phyloP scores from a whole-genome alignment of 768 basidiomycete species.

The Gymnopilus dilepis region DNA sequence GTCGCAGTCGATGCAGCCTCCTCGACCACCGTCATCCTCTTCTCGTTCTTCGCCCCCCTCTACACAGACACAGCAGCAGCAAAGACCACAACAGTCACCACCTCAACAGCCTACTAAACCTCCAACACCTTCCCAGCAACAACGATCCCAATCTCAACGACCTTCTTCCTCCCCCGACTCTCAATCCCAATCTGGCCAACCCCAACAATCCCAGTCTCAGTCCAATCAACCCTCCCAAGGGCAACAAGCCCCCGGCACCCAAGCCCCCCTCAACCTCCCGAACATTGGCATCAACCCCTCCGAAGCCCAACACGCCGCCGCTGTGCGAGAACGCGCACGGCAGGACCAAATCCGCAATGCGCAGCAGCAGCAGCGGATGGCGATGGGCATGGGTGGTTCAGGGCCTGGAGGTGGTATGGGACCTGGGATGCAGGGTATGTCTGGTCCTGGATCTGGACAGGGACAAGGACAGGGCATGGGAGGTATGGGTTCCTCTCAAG shows the following conservation, averaged over 20 bases:
- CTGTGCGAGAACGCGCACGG: conserved; percentile 37
- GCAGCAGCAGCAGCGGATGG: conserved; percentile 32
- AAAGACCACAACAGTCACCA: not conserved
- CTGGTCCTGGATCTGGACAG: not conserved
- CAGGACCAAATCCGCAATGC: conserved; percentile 42
- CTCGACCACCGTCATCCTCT: conserved; percentile 27
- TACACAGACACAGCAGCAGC: conserved; percentile 14
- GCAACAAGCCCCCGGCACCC: conserved; percentile 2
- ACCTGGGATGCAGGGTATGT: conserved; percentile 10
- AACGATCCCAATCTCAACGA: not conserved
- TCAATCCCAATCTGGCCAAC: not conserved
- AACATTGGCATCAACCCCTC: conserved; percentile 21
- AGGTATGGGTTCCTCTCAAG: not conserved
- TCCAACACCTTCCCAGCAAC: not conserved
- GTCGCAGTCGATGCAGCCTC: conserved; percentile 13
- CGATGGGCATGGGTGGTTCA: conserved; percentile 7
- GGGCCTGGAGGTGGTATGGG: conserved; percentile 17
- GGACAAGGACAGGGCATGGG: not conserved
- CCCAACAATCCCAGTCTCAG: conserved; percentile 6
- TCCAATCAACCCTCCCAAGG: not conserved
- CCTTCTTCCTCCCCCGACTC: not conserved
- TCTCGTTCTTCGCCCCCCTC: conserved; percentile 17
- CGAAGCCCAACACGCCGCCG: conserved; percentile 43
- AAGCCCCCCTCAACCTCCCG: conserved; percentile 8
- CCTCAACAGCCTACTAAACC: not conserved